These are phyloP conservation scores for Podospora anserina DNA, from an alignment of 495 filamentous ascomycete species.

Conservation along the genomic window DNA sequence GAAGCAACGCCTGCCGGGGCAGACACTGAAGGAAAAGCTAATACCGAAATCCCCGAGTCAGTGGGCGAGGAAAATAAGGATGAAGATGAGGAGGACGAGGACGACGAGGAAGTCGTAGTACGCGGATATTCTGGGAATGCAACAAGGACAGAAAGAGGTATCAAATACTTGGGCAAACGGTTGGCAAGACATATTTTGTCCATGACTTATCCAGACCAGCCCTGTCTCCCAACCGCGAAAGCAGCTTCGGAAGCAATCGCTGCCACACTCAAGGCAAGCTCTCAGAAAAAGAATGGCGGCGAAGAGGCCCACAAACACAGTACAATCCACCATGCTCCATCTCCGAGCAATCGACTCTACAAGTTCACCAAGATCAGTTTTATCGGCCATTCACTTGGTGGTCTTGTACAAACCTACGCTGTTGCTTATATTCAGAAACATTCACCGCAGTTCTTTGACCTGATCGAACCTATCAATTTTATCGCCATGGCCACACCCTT, in stretches of 20 bases:
- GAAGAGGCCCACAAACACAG: conserved; percentile 51
- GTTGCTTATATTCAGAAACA: conserved; percentile 98
- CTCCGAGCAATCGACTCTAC: conserved; percentile 58
- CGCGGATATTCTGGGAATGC: conserved; percentile 89
- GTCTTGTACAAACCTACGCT: conserved; percentile 88
- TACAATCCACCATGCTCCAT: conserved; percentile 44
- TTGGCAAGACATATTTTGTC: conserved; percentile 85
- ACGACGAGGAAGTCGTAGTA: conserved; percentile 89
- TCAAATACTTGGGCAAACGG: conserved; percentile 93
- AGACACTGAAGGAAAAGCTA: conserved; percentile 16
- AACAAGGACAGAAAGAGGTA: conserved; percentile 85
- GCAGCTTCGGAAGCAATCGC: conserved; percentile 42
- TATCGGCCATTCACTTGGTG: conserved; percentile 88
- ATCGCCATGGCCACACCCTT: conserved; percentile 88
- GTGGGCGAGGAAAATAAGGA: conserved; percentile 18
- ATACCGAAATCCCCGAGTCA: neutral
- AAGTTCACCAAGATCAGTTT: conserved; percentile 95
- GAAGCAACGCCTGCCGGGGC: conserved; percentile 54
- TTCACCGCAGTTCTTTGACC: conserved; percentile 83
- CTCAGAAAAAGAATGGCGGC: conserved; percentile 27
- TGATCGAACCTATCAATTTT: conserved; percentile 88
- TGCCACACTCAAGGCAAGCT: conserved; percentile 32
- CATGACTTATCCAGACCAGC: conserved; percentile 90
- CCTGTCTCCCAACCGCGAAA: conserved; percentile 68
- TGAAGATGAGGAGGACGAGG: conserved; percentile 48